These are phyloP conservation scores for Volvox carteri DNA, from an alignment of 163 green algal genomes.

Conservation along the genomic window DNA sequence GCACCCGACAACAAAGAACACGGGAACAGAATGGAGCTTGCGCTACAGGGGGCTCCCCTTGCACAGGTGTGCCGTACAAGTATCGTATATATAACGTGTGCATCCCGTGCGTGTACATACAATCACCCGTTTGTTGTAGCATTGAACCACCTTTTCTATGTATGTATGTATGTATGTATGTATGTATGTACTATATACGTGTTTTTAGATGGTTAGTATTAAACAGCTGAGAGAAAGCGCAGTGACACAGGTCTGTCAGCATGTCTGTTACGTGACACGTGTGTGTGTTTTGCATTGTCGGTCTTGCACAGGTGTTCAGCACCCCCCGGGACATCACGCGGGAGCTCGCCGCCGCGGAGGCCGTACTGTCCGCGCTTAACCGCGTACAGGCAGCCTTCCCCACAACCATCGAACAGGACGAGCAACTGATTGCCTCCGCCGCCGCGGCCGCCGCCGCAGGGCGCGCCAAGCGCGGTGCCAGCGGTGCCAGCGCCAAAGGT, in stretches of 20 bases:
- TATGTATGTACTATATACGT: background rate
- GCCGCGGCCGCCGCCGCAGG: background rate
- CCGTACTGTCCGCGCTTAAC: background rate
- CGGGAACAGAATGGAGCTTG: conserved; percentile 2
- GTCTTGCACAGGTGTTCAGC: conserved; percentile 19
- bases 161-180: background rate
- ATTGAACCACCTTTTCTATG: background rate
- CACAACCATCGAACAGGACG: conserved; percentile 43
- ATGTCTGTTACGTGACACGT: too few relatives aligned
- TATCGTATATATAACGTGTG: too few relatives aligned
- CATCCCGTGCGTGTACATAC: background rate
- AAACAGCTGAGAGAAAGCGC: too few relatives aligned
- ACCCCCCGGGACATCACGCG: background rate
- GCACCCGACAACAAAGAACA: conserved; percentile 1
- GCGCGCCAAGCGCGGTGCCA: background rate
- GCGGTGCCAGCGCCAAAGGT: background rate
- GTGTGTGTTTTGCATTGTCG: too few relatives aligned
- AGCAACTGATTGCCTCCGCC: conserved; percentile 11
- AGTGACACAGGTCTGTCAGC: too few relatives aligned
- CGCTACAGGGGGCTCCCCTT: conserved; percentile 23
- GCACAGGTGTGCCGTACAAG: background rate
- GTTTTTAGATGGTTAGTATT: too few relatives aligned
- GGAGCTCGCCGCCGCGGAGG: conserved; percentile 23
- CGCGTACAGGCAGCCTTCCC: background rate
- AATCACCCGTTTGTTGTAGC: background rate